Conservation (phyloP, 805 yeast genomes). For the Candida qinlingensis region DNA sequence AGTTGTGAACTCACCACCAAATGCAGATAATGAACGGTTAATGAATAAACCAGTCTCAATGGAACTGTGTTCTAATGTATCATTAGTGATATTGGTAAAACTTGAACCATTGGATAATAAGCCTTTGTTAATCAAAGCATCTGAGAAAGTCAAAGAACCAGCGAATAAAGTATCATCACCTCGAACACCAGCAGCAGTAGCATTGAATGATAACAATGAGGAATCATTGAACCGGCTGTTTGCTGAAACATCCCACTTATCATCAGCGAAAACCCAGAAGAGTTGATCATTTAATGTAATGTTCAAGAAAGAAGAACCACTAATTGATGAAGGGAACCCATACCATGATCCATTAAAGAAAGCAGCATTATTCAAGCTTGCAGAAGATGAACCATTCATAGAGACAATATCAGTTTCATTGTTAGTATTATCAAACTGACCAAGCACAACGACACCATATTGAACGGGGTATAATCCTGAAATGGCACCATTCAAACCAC, state of each 20-base stretch:
- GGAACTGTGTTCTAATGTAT: constrained; percentile 13
- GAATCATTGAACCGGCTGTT: constrained; percentile 31
- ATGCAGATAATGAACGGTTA: constrained; percentile 44
- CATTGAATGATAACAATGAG: constrained; percentile 26
- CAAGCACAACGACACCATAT: constrained; percentile 39
- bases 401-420: constrained; percentile 27
- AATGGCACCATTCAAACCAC: constrained; percentile 38
- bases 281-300: constrained; percentile 33
- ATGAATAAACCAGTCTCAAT: constrained; percentile 34
- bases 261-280: constrained; percentile 35
- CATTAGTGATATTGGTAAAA: constrained; percentile 18
- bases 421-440: constrained; percentile 37
- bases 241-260: constrained; percentile 38
- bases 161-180: constrained; percentile 18
- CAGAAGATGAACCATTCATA: constrained; percentile 24
- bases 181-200: constrained; percentile 20
- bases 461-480: constrained; percentile 27
- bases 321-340: constrained; percentile 34
- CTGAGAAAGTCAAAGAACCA: constrained; percentile 22
- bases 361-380: constrained; percentile 31
- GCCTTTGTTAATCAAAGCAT: constrained; percentile 16
- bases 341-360: constrained; percentile 38
- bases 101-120: constrained; percentile 9
- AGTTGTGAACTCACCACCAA: constrained; percentile 54
- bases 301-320: constrained; percentile 7